These are phyloP conservation scores for Glarea lozoyensis DNA, from an alignment of 495 filamentous ascomycete genomes.

Conservation along the genomic window DNA sequence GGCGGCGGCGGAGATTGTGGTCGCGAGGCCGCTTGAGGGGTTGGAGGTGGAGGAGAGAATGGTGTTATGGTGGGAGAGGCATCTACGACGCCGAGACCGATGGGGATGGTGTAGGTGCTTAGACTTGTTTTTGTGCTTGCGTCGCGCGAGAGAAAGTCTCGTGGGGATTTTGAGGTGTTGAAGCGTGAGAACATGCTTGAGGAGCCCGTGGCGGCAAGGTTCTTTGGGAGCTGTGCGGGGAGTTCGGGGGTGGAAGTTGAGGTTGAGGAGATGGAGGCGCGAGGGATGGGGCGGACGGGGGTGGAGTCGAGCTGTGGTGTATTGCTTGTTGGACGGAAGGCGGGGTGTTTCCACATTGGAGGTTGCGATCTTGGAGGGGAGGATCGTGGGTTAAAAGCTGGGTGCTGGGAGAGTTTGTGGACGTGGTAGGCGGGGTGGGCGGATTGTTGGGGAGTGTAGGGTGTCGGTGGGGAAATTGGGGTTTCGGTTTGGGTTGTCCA, in stretches of 20 bases:
- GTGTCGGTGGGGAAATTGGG: not conserved
- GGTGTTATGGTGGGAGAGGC: not conserved
- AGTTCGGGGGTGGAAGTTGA: not conserved
- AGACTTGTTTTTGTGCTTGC: not conserved
- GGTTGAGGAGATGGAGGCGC: not conserved
- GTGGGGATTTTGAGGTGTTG: not conserved
- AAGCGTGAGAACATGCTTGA: not conserved
- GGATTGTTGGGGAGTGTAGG: constrained; percentile 3
- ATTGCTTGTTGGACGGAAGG: not conserved
- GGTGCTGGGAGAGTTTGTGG: constrained; percentile 6
- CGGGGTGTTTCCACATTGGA: not conserved
- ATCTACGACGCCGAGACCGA: constrained; percentile 5
- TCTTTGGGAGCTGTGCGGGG: not conserved
- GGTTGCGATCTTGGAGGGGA: not conserved
- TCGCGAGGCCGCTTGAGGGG: not conserved
- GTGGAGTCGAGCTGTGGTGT: not conserved
- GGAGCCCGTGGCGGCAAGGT: not conserved
- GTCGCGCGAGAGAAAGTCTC: not conserved
- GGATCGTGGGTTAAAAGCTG: constrained; percentile 6
- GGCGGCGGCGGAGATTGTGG: not conserved
- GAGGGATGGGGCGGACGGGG: not conserved
- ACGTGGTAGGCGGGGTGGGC: constrained; percentile 12
- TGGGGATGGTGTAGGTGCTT: constrained; percentile 7
- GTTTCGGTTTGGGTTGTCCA: not conserved
- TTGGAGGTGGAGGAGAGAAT: not conserved